Evolutionary conservation across 495 filamentous ascomycete species (phyloP), one percentile per base, ranked within the genome.

Genomic region (Xanthoparmelia taractica): DNA sequence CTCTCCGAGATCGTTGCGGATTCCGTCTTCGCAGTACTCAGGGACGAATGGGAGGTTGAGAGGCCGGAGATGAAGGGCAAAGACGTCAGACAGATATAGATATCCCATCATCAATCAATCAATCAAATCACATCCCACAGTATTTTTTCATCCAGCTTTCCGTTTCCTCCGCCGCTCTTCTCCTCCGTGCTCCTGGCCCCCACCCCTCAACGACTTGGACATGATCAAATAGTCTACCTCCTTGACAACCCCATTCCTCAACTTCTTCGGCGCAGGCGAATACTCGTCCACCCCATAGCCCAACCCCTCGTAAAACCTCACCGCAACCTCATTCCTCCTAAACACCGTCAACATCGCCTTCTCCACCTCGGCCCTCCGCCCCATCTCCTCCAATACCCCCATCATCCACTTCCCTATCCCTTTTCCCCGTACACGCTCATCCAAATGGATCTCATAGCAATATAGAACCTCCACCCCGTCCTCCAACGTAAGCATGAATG

Each of bases 1-100:
- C 78, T 91, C 45, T 91, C 90, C 1, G 79, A 90, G 38, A 71
- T 97, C 36, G 81, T 97, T 0, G 89, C 86, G 12, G 94, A 98
- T 70, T 79, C 86, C 55, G 75, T 96, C 4, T 98, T 93, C 75
- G 91, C 92, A 0, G 89, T 91, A 10, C 76, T 97, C 50, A 74
- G 93, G 59, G 94, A 98, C 67, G 95, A 98, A 73, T 93, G 90
- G 88, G 94, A 98, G 73, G 83, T 89, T 31, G 91, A 96, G 71
- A 76, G 93, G 65, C 92, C 93, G 11, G 92, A 96, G 71, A 87
- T 90, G 82, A 86, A 81, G 60, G 95, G 91, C 62, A 88, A 90
- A 74, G 88, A 95, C 50, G 86, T 92, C 37, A 80, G 86, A 70
- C 93, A 92, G 74, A 92, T 98, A 74, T 93, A 81, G 58, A n/a